A percentile compares a stretch with the other conserved stretches of the same genome.
phyloP scores from a whole-genome alignment of 441 rosid species.

The Eugenia klotzschiana region DNA sequence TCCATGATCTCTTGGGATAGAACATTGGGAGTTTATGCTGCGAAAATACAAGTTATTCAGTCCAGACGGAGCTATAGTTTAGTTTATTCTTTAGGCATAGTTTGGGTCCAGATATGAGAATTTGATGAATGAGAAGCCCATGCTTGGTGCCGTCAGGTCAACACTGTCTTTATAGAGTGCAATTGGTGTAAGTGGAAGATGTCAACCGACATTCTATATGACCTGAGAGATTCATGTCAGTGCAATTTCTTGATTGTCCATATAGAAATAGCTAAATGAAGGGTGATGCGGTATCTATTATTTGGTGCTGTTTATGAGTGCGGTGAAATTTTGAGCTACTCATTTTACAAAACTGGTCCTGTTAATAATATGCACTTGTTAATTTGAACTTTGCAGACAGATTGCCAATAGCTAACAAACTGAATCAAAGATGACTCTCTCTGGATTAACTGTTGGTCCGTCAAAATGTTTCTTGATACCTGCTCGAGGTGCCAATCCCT shows the following conservation, averaged over 20 bases:
- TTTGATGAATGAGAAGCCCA: not conserved
- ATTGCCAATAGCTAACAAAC: not conserved
- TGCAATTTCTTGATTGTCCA: not conserved
- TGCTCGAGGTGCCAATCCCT: slow-evolving; percentile 6
- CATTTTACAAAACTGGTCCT: not conserved
- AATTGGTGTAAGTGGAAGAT: not conserved
- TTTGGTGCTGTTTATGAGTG: not conserved
- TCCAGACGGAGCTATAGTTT: not conserved
- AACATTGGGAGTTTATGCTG: not conserved
- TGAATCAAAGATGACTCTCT: slow-evolving; percentile 37
- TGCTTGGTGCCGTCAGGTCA: not conserved
- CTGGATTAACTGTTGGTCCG: slow-evolving; percentile 49
- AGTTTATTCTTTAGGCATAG: not conserved
- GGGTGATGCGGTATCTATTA: not conserved
- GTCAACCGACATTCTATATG: not conserved
- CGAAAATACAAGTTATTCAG: not conserved
- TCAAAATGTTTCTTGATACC: slow-evolving; percentile 31
- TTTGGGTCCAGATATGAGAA: not conserved
- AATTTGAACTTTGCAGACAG: not conserved
- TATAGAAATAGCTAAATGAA: not conserved
- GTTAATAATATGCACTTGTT: not conserved
- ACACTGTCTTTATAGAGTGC: not conserved
- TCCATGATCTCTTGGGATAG: not conserved
- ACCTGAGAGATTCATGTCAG: rapidly evolving
- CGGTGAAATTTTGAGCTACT: not conserved